Conservation (phyloP, 306 rosid genomes). For the Vigna angularis region DNA sequence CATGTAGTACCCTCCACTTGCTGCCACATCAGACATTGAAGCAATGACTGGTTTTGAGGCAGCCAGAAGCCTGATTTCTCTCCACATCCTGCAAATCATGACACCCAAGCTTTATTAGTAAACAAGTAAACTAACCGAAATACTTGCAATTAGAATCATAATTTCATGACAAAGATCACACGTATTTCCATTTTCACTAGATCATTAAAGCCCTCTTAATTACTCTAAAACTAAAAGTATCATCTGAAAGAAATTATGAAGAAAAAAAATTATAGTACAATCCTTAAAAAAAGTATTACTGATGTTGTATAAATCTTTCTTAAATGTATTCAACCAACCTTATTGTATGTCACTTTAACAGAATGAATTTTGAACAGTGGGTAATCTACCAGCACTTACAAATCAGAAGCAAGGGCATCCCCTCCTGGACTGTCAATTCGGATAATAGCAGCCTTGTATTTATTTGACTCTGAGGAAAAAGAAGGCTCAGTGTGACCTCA, state of each 20-base stretch:
- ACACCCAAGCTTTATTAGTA: conserved; percentile 30
- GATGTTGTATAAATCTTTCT: conserved; percentile 27
- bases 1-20: conserved; percentile 98
- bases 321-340: conserved; percentile 35
- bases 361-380: conserved; percentile 34
- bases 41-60: conserved; percentile 91
- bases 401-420: conserved; percentile 98
- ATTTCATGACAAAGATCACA: conserved; percentile 35
- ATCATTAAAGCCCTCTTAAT: conserved; percentile 8
- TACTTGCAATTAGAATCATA: conserved; percentile 26
- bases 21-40: conserved; percentile 97
- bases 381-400: conserved; percentile 75
- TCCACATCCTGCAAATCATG: conserved; percentile 85
- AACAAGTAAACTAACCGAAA: conserved; percentile 30
- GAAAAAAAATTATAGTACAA: conserved; percentile 26
- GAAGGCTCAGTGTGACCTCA: conserved; percentile 32
- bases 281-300: conserved; percentile 30
- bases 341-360: conserved; percentile 40
- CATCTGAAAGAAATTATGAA: not conserved
- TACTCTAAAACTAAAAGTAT: conserved; percentile 27
- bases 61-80: conserved; percentile 96
- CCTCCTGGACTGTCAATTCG: conserved; percentile 99
- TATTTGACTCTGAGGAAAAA: conserved; percentile 73
- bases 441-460: conserved; percentile 85
- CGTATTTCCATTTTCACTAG: conserved; percentile 32